These are phyloP conservation scores for Candida taoyuanica DNA, from an alignment of 805 yeast genomes.

Conservation along the genomic window DNA sequence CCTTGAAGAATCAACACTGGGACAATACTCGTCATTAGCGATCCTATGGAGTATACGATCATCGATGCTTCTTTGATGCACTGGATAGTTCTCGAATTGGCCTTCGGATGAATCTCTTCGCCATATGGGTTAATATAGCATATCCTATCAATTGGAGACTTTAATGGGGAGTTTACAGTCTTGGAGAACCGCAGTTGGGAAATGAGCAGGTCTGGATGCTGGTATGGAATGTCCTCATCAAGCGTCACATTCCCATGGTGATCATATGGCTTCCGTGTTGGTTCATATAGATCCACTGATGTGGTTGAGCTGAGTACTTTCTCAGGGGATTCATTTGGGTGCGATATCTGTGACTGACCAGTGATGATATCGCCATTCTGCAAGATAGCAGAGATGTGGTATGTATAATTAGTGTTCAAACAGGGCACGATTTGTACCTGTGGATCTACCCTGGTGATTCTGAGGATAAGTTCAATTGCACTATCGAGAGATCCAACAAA, in stretches of 20 bases:
- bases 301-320: slow-evolving; percentile 13
- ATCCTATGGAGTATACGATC: slow-evolving; percentile 78
- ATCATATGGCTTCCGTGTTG: slow-evolving; percentile 1
- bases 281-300: slow-evolving; percentile 17
- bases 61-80: slow-evolving; percentile 47
- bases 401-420: slow-evolving; percentile 76
- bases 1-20: slow-evolving; percentile 77
- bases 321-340: slow-evolving; percentile 47
- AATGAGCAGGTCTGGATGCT: slow-evolving; percentile 69
- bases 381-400: slow-evolving; percentile 77
- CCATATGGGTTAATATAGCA: slow-evolving; percentile 86
- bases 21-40: slow-evolving; percentile 79
- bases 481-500: slow-evolving; percentile 83
- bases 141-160: slow-evolving; percentile 67
- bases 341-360: slow-evolving; percentile 93
- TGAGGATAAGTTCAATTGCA: slow-evolving; percentile 69
- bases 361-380: slow-evolving; percentile 68
- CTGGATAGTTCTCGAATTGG: slow-evolving; percentile 56
- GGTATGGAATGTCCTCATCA: slow-evolving; percentile 59
- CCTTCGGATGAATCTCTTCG: slow-evolving; percentile 74
- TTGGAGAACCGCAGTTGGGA: slow-evolving; percentile 75
- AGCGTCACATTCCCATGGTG: slow-evolving; percentile 1
- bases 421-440: slow-evolving; percentile 67
- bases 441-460: slow-evolving; percentile 56
- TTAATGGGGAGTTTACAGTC: slow-evolving; percentile 52